Evolutionary conservation across 805 yeast genomes (phyloP).

Genomic region (Starmera pachycereana): DNA sequence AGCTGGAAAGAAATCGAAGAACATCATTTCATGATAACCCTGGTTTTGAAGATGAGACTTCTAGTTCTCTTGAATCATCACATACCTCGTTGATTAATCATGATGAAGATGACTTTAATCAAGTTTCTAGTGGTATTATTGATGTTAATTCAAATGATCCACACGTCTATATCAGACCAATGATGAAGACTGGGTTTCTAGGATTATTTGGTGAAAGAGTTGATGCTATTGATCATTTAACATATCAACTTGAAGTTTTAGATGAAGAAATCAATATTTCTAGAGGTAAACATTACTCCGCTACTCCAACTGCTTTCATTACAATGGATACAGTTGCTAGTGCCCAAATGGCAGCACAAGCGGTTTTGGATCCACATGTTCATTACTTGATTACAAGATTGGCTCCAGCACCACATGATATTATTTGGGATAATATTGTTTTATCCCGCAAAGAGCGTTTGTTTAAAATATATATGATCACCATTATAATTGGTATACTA

Average conservation of each 20-base stretch:
- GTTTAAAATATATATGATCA: slow-evolving; percentile 51
- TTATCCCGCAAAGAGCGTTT: slow-evolving; percentile 66
- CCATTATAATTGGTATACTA: slow-evolving; percentile 53
- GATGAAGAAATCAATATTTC: slow-evolving; percentile 64
- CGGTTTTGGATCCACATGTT: slow-evolving; percentile 84
- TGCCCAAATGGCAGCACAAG: slow-evolving; percentile 95
- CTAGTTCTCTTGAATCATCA: slow-evolving; percentile 2
- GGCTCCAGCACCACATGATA: slow-evolving; percentile 96
- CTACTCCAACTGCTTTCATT: slow-evolving; percentile 86
- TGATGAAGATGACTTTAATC: slow-evolving; percentile 1
- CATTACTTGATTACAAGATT: slow-evolving; percentile 69
- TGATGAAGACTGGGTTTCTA: slow-evolving; percentile 43
- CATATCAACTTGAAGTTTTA: slow-evolving; percentile 53
- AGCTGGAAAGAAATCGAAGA: slow-evolving; percentile 11
- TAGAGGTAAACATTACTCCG: slow-evolving; percentile 57
- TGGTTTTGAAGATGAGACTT: slow-evolving; percentile 6
- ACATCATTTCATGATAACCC: slow-evolving; percentile 7
- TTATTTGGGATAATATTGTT: slow-evolving; percentile 86
- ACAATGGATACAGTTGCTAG: slow-evolving; percentile 93
- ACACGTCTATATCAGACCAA: slow-evolving; percentile 44
- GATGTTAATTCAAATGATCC: slow-evolving; percentile 11
- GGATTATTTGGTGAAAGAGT: slow-evolving; percentile 60
- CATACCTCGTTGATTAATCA: slow-evolving; percentile 1
- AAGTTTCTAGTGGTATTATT: not conserved
- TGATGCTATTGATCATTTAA: slow-evolving; percentile 74